Evolutionary conservation across 2,329 filamentous ascomycete genomes (phyloP).

Genomic region (Pseudogymnoascus sp.): DNA sequence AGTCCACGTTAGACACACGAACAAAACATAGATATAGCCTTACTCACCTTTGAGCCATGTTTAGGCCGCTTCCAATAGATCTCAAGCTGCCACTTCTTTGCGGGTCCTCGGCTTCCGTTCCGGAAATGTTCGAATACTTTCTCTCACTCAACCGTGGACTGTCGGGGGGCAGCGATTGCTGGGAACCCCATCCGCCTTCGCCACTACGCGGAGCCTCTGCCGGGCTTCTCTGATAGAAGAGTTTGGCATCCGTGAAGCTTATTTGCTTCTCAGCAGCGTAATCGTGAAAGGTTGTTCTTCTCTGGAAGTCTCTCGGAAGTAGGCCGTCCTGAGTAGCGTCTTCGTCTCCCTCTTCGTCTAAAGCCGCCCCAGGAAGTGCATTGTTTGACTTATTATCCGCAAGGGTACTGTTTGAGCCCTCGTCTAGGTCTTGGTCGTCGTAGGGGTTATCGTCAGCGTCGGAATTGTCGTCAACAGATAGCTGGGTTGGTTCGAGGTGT

Average conservation of each 20-base stretch:
- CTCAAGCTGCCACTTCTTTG: constrained; percentile 24
- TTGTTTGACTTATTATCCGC: background rate
- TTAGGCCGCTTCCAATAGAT: constrained; percentile 24
- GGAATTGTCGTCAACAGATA: constrained; percentile 6
- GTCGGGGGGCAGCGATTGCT: constrained; percentile 23
- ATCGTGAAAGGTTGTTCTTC: constrained; percentile 84
- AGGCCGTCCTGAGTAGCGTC: constrained; percentile 38
- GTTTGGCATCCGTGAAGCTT: constrained; percentile 88
- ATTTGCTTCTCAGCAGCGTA: constrained; percentile 89
- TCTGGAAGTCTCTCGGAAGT: constrained; percentile 54
- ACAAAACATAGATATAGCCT: background rate
- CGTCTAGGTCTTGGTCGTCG: constrained; percentile 13
- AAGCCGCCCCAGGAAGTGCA: background rate
- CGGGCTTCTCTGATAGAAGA: constrained; percentile 90
- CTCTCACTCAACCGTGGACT: constrained; percentile 26
- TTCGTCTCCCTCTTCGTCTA: constrained; percentile 17
- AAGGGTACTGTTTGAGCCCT: constrained; percentile 10
- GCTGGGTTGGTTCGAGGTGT: background rate
- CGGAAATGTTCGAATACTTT: constrained; percentile 21
- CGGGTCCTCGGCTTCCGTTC: constrained; percentile 20
- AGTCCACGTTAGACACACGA: constrained; percentile 9
- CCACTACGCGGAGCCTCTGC: constrained; percentile 39
- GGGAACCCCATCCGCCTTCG: constrained; percentile 27
- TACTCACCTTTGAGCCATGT: constrained; percentile 20
- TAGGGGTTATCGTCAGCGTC: constrained; percentile 18